Evolutionary conservation across 2,329 filamentous ascomycete genomes (phyloP).

Genomic region (Pestalotiopsis sp.): DNA sequence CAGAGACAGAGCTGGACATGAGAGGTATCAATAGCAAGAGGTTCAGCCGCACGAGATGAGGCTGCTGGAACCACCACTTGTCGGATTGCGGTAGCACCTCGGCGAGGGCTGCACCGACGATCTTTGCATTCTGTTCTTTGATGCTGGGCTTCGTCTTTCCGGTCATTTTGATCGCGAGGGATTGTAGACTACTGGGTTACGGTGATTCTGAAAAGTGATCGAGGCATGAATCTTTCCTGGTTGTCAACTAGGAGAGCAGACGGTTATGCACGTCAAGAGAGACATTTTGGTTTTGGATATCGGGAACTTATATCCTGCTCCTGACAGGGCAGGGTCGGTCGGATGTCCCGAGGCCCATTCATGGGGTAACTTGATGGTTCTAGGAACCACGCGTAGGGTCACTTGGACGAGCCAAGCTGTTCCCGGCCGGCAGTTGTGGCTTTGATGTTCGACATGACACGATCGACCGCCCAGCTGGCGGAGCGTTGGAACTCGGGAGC

Average conservation of each 20-base stretch:
- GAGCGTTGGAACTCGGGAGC: neutral
- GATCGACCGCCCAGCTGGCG: neutral
- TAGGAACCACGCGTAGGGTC: neutral
- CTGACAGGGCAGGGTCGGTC: neutral
- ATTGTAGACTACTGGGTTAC: neutral
- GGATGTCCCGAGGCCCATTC: neutral
- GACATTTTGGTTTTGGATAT: neutral
- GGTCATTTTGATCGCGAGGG: neutral
- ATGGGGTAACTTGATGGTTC: neutral
- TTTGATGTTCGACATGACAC: neutral
- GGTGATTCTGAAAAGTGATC: neutral
- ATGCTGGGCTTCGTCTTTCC: neutral
- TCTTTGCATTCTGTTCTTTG: constrained; percentile 17
- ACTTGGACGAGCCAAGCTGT: neutral
- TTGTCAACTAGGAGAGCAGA: neutral
- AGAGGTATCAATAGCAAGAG: constrained; percentile 45
- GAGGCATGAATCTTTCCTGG: neutral
- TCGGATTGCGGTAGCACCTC: constrained; percentile 40
- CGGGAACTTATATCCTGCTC: neutral
- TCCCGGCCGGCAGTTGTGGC: neutral
- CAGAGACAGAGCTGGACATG: constrained; percentile 39
- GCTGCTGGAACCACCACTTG: constrained; percentile 44
- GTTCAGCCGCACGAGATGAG: constrained; percentile 47
- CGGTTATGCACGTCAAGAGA: neutral
- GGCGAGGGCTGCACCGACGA: constrained; percentile 30